phyloP scores from a whole-genome alignment of 2,329 filamentous ascomycete genomes.

The Phialemonium atrogriseum region DNA sequence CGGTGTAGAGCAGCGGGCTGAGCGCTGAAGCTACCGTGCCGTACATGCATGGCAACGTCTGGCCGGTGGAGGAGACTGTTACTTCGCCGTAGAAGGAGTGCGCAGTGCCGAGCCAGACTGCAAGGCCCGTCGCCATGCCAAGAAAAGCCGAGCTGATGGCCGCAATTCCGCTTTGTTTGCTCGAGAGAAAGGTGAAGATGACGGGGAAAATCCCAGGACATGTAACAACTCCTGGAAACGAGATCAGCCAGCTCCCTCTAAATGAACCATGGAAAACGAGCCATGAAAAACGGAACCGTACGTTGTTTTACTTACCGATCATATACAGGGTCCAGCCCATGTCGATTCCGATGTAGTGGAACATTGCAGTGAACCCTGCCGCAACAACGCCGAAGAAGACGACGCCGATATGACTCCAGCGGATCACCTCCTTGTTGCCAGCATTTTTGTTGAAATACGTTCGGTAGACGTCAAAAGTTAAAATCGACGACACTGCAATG shows the following conservation, averaged over 20 bases:
- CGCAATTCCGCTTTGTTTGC: neutral
- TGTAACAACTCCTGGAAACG: no score
- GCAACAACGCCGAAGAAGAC: neutral
- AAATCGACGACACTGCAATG: constrained; percentile 28
- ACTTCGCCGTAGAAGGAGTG: neutral
- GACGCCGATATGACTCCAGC: neutral
- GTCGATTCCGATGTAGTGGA: neutral
- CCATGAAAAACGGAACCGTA: no score
- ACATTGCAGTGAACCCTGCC: neutral
- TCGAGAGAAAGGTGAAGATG: neutral
- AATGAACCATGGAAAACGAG: no score
- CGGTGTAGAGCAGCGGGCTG: neutral
- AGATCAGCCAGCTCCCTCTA: no score
- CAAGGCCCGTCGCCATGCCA: neutral
- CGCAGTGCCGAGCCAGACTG: neutral
- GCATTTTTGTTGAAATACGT: constrained; percentile 24
- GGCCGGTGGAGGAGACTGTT: neutral
- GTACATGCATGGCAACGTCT: neutral
- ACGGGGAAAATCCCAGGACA: neutral
- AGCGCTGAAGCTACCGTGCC: neutral
- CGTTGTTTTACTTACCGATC: no score
- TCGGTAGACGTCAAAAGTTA: constrained; percentile 31
- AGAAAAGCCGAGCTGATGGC: neutral
- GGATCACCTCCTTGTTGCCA: constrained; percentile 7
- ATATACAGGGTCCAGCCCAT: neutral